These are phyloP conservation scores for Phytopythium cucurbitacearum DNA, from an alignment of 352 stramenopile species.

Conservation along the genomic window DNA sequence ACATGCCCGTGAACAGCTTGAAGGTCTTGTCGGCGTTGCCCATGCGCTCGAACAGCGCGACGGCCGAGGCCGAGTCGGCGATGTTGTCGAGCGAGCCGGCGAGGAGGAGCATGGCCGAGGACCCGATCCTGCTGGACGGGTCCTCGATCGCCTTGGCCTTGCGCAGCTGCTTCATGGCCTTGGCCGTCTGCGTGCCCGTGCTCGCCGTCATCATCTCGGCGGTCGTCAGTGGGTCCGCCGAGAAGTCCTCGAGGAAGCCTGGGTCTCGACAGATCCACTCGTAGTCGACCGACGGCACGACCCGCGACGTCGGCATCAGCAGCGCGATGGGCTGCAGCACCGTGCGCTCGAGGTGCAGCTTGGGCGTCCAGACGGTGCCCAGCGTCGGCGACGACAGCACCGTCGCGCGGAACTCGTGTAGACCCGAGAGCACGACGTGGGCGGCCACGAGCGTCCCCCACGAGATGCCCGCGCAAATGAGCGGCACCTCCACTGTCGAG, in stretches of 20 bases:
- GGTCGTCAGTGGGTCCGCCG: slow-evolving; percentile 28
- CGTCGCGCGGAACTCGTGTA: slow-evolving; percentile 28
- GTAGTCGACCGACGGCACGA: slow-evolving; percentile 27
- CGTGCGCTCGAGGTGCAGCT: slow-evolving; percentile 21
- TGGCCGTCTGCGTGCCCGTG: slow-evolving; percentile 26
- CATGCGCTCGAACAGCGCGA: slow-evolving; percentile 41
- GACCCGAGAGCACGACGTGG: slow-evolving; percentile 28
- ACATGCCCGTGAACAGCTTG: slow-evolving; percentile 51
- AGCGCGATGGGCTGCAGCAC: slow-evolving; percentile 17
- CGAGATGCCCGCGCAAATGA: slow-evolving; percentile 29
- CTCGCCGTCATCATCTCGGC: slow-evolving; percentile 31
- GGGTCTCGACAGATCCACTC: slow-evolving; percentile 33
- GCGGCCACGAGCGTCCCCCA: slow-evolving; percentile 31
- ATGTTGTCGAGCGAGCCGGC: slow-evolving; percentile 41
- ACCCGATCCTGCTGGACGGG: slow-evolving; percentile 16
- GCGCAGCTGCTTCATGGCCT: slow-evolving; percentile 29
- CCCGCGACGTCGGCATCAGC: slow-evolving; percentile 23
- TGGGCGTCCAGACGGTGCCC: slow-evolving; percentile 25
- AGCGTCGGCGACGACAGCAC: slow-evolving; percentile 30
- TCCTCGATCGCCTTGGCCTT: slow-evolving; percentile 21
- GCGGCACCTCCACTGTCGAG: slow-evolving; percentile 13
- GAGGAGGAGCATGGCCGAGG: slow-evolving; percentile 28
- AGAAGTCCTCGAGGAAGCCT: slow-evolving; percentile 26
- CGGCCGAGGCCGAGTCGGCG: slow-evolving; percentile 30
- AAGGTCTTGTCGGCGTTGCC: slow-evolving; percentile 54